These are phyloP conservation scores for Penicillium griseofulvum DNA, from an alignment of 2,329 filamentous ascomycete genomes.

Conservation along the genomic window DNA sequence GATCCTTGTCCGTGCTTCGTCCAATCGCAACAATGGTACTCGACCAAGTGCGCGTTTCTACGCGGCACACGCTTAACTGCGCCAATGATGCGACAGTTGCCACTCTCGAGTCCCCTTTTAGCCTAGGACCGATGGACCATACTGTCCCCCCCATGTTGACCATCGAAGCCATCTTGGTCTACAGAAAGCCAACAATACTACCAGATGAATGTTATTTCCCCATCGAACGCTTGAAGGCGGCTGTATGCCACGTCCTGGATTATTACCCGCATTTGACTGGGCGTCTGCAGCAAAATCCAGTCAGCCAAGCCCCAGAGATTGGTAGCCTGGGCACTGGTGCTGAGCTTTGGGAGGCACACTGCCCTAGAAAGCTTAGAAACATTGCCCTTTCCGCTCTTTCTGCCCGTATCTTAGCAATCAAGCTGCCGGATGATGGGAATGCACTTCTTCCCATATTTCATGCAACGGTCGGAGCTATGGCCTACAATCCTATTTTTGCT, in stretches of 20 bases:
- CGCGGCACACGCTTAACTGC: slow-evolving; percentile 4
- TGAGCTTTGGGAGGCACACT: slow-evolving; percentile 3
- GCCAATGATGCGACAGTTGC: background rate
- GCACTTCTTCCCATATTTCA: background rate
- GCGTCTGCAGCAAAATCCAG: background rate
- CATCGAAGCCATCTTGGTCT: slow-evolving; percentile 2
- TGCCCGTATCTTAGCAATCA: background rate
- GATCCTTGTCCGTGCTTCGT: background rate
- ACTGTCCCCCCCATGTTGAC: background rate
- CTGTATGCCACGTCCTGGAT: background rate
- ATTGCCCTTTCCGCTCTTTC: background rate
- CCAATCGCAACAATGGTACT: background rate
- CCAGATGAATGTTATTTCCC: background rate
- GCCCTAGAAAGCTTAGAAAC: background rate
- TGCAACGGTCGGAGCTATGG: background rate
- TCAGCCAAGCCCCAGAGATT: background rate
- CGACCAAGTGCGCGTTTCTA: background rate
- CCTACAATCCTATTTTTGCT: background rate
- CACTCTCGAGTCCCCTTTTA: background rate
- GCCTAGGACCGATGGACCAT: background rate
- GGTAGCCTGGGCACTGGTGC: background rate
- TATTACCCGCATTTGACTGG: slow-evolving; percentile 9
- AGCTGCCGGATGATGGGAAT: background rate
- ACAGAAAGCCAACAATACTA: background rate
- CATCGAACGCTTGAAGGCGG: background rate